These are phyloP conservation scores for Annulohypoxylon truncatum DNA, from an alignment of 2,329 filamentous ascomycete species.

Conservation along the genomic window DNA sequence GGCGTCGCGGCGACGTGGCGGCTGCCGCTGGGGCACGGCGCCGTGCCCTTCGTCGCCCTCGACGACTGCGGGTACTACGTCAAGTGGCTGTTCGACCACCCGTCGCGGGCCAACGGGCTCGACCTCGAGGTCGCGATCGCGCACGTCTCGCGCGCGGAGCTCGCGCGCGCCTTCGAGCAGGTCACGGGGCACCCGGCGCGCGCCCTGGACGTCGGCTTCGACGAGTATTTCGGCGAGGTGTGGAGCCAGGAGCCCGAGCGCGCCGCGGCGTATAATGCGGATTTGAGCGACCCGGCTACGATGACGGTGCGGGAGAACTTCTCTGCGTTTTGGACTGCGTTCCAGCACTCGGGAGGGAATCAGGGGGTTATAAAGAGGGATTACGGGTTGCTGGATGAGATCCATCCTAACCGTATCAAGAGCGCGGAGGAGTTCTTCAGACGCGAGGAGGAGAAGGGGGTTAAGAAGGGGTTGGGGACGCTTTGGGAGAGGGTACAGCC, in stretches of 20 bases:
- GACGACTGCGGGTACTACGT: slow-evolving; percentile 61
- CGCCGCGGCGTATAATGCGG: slow-evolving; percentile 54
- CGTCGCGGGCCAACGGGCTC: slow-evolving; percentile 56
- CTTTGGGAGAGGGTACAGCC: slow-evolving; percentile 51
- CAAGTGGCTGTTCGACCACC: slow-evolving; percentile 62
- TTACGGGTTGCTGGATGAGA: slow-evolving; percentile 63
- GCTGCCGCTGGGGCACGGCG: slow-evolving; percentile 53
- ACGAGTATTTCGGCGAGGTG: slow-evolving; percentile 50
- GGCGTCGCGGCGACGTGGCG: slow-evolving; percentile 38
- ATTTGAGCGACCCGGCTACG: slow-evolving; percentile 46
- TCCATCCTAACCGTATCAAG: slow-evolving; percentile 61
- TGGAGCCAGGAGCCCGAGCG: slow-evolving; percentile 37
- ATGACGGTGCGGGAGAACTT: slow-evolving; percentile 61
- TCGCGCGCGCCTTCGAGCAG: slow-evolving; percentile 56
- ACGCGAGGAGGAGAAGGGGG: slow-evolving; percentile 52
- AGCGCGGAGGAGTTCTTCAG: slow-evolving; percentile 62
- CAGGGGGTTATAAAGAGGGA: slow-evolving; percentile 58
- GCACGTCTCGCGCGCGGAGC: slow-evolving; percentile 54
- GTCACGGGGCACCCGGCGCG: slow-evolving; percentile 57
- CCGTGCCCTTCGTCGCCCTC: slow-evolving; percentile 56
- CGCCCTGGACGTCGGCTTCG: slow-evolving; percentile 53
- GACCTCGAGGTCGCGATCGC: slow-evolving; percentile 59
- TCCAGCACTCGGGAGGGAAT: slow-evolving; percentile 55
- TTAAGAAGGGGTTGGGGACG: slow-evolving; percentile 41
- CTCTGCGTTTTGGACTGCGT: slow-evolving; percentile 62